A percentile compares a stretch with the other conserved stretches of the same genome.
Evolutionary conservation across 495 filamentous ascomycete genomes (phyloP).

Genomic region (Annulohypoxylon maeteangense): DNA sequence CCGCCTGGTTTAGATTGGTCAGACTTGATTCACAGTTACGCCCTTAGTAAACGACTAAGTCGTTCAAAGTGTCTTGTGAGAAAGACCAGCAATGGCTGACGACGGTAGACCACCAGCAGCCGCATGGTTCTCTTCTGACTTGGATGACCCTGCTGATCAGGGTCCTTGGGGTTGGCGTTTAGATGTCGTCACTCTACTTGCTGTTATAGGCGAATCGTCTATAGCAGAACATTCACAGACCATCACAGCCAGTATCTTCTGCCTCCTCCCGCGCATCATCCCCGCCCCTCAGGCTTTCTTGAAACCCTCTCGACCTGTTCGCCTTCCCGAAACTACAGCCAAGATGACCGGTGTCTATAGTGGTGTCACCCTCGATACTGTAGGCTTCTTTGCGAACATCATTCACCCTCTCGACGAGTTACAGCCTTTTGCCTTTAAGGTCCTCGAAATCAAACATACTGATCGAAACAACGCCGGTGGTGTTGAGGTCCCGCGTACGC

Average conservation of each 20-base stretch:
- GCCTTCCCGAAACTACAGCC: constrained; percentile 64
- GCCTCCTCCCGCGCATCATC: constrained; percentile 70
- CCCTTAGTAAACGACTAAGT: background rate
- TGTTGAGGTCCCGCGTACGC: constrained; percentile 16
- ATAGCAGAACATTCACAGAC: constrained; percentile 67
- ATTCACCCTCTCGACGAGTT: constrained; percentile 65
- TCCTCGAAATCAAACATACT: constrained; percentile 59
- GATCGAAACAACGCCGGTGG: constrained; percentile 41
- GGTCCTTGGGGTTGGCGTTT: constrained; percentile 60
- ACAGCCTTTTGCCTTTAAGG: constrained; percentile 57
- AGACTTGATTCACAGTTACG: background rate
- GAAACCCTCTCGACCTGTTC: constrained; percentile 64
- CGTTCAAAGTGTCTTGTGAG: background rate
- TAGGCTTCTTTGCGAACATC: constrained; percentile 71
- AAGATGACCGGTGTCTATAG: constrained; percentile 68
- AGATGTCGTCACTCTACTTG: constrained; percentile 71
- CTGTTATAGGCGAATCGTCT: constrained; percentile 69
- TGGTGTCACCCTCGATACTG: constrained; percentile 62
- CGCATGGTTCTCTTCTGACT: constrained; percentile 55
- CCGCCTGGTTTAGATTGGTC: background rate
- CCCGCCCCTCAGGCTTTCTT: constrained; percentile 74
- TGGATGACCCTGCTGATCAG: constrained; percentile 30
- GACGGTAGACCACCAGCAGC: constrained; percentile 21
- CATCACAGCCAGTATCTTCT: constrained; percentile 66
- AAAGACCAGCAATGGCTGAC: constrained; percentile 35